Conservation (phyloP, 2,329 filamentous ascomycete genomes). For the Epichloe coenophiala region DNA sequence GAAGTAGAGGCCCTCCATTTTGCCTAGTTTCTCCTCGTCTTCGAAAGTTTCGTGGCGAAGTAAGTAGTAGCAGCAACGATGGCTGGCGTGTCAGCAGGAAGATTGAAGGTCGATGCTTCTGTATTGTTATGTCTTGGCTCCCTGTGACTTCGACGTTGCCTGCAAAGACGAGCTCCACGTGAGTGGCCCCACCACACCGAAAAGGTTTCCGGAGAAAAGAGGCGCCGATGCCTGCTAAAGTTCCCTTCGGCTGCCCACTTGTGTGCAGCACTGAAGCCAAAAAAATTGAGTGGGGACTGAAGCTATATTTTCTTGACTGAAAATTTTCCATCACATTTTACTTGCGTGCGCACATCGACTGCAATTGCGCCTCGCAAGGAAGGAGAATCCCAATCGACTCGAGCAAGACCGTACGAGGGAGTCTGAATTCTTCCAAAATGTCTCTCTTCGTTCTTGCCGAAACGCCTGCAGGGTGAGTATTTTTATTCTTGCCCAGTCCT, state of each 20-base stretch:
- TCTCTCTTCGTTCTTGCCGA: conserved; percentile 87
- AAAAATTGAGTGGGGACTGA: conserved; percentile 23
- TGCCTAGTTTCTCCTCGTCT: background rate
- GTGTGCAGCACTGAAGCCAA: conserved; percentile 14
- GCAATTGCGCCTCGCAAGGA: conserved; percentile 25
- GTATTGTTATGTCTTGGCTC: too few relatives aligned
- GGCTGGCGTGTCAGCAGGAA: background rate
- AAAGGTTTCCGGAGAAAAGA: conserved; percentile 12
- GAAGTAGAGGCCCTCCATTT: conserved; percentile 86
- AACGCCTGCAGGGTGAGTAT: conserved; percentile 65
- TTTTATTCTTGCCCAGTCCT: background rate
- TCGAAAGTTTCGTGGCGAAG: background rate
- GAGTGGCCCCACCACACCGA: conserved; percentile 6
- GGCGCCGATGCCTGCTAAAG: conserved; percentile 11
- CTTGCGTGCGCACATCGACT: conserved; percentile 21
- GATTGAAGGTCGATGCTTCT: background rate
- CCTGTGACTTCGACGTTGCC: background rate
- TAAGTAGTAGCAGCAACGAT: background rate
- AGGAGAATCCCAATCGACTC: conserved; percentile 18
- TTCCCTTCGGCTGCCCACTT: conserved; percentile 11
- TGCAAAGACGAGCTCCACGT: conserved; percentile 7
- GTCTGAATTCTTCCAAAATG: conserved; percentile 39
- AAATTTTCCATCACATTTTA: conserved; percentile 29
- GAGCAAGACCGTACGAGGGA: conserved; percentile 19
- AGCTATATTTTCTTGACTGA: conserved; percentile 23